phyloP scores from a whole-genome alignment of 2,329 filamentous ascomycete species.

The Furcasterigmium furcatum region DNA sequence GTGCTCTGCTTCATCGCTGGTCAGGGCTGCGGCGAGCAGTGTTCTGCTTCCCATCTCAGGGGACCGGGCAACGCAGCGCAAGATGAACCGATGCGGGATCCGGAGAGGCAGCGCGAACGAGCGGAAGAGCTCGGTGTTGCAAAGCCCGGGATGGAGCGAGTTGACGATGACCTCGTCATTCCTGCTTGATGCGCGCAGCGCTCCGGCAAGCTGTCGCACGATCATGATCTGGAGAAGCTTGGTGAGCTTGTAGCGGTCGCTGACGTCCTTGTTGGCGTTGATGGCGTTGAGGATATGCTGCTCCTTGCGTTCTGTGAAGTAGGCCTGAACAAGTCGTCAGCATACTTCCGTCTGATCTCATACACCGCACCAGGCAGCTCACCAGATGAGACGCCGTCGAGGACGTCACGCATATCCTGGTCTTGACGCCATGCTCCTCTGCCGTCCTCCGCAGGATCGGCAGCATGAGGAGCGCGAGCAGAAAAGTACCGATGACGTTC shows the following conservation, averaged over 20 bases:
- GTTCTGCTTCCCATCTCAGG: slow-evolving; percentile 35
- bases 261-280: slow-evolving; percentile 18
- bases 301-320: slow-evolving; percentile 26
- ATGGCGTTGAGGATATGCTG: slow-evolving; percentile 28
- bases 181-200: slow-evolving; percentile 22
- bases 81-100: slow-evolving; percentile 10
- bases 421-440: slow-evolving; percentile 10
- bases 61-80: slow-evolving; percentile 26
- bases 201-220: slow-evolving; percentile 28
- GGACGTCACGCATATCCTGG: neutral
- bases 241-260: slow-evolving; percentile 29
- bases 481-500: slow-evolving; percentile 43
- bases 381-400: neutral
- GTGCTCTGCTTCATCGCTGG: slow-evolving; percentile 23
- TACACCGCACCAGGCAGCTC: neutral
- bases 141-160: slow-evolving; percentile 35
- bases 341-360: neutral
- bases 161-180: slow-evolving; percentile 33
- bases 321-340: slow-evolving; percentile 15
- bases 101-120: slow-evolving; percentile 22
- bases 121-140: slow-evolving; percentile 34
- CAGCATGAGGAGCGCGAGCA: slow-evolving; percentile 39
- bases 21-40: slow-evolving; percentile 31
- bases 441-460: slow-evolving; percentile 35
- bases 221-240: slow-evolving; percentile 29